Evolutionary conservation across 805 yeast genomes (phyloP), one percentile per base, ranked within the genome.

Genomic region (Sugiyamaella boreocaroliniensis): DNA sequence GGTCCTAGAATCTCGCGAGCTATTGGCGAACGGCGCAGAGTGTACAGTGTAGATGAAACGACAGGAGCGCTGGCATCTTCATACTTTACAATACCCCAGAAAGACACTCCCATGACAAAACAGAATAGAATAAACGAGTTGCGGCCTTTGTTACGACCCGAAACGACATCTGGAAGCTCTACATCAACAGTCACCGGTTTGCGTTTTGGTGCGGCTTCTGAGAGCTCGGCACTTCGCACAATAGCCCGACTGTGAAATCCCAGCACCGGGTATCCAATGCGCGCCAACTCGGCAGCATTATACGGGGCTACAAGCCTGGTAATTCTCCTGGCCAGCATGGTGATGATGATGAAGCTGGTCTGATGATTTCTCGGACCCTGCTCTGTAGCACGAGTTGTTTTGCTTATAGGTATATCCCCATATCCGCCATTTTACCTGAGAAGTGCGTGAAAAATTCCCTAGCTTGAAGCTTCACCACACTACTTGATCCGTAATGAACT

Each of bases 21-120:
- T 44, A 70, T 56, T 9, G 77, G 74, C 1, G 92, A 84, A 64
- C 97, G 76, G 65, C 99, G 80, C 61, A 92, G 71, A 57, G 88
- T 85, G 68, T 88, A 89, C 67, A 93, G 72, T 3, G 96, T 85
- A 6, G 96, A 90, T 42, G 85, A 79, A 61, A 92, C 85, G 54
- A 92, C 79, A 1, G 98, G 97, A 12, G 96, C 87, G 45, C 86
- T 82, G 16, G 89, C 82, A 67, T 89, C 90, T 67, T 93, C 99
- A 70, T 92, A 90, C 73, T 93, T 90, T 78, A 92, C 84, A 62
- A 92, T 86, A 29, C 86, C 77, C 29, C 77, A 72, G 47, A 85
- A 69, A 1, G 84, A 70, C 3, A 75, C 69, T 20, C 77, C 76
- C 78, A 85, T 81, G 49, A 77, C 69, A 12, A 72, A 67, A 45